A percentile compares a stretch with the other conserved stretches of the same genome.
These are phyloP conservation scores for Syzygium jambos DNA, from an alignment of 345 rosid genomes.

Conservation along the genomic window DNA sequence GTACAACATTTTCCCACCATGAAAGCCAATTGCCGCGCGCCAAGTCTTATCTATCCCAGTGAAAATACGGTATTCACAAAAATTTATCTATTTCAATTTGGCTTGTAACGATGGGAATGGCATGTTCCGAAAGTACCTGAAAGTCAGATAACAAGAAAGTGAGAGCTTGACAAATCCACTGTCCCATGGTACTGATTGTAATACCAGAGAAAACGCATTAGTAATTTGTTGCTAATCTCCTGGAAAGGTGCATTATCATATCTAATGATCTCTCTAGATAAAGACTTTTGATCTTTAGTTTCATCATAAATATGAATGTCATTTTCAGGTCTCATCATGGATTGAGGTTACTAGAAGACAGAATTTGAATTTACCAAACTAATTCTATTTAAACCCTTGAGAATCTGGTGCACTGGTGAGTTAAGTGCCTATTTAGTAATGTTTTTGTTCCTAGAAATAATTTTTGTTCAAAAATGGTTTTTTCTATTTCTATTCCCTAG, in stretches of 20 bases:
- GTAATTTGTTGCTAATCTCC: background rate
- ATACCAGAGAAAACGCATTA: background rate
- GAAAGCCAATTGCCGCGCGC: background rate
- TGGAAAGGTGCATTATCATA: background rate
- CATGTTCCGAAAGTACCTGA: background rate
- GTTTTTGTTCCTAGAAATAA: no score
- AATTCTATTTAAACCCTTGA: background rate
- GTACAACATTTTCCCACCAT: no score
- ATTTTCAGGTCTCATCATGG: background rate
- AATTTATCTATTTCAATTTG: no score
- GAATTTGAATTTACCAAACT: background rate
- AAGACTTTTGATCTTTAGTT: background rate
- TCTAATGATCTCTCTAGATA: background rate
- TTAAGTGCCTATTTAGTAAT: background rate
- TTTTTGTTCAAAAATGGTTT: no score
- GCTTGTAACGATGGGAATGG: fast-evolving
- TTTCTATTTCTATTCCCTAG: no score
- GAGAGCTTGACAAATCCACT: background rate
- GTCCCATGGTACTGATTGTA: background rate
- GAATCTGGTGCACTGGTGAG: background rate
- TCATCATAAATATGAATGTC: background rate
- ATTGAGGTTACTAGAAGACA: background rate
- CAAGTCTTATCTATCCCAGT: background rate
- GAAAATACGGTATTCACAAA: background rate
- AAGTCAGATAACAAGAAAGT: background rate